Evolutionary conservation across 352 stramenopile genomes (phyloP), one percentile per base, ranked within the genome.

Genomic region (Phytophthora melonis): DNA sequence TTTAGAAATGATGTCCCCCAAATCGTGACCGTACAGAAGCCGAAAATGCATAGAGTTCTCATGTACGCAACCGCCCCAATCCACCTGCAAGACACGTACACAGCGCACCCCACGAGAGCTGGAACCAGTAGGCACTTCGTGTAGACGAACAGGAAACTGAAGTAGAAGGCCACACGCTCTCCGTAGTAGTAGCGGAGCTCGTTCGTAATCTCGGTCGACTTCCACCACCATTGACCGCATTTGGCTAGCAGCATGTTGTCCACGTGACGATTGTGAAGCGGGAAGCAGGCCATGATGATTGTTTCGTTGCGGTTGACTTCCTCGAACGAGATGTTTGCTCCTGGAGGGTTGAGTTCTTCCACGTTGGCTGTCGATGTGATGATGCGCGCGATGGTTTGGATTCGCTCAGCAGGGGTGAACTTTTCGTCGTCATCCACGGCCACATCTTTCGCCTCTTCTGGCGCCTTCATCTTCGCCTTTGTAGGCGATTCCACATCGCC

Each of bases 321-420:
- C 65, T 95, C 89, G 41, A 96, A 83, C 7, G 84, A 89, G 32
- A 96, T 95, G 16, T 82, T 83, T 2, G 89, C 89, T 9, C 86
- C 89, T 3, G 89, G 88, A n/a, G 89, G 89, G 45, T 93, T 94
- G 10, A 96, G 43, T 11, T 94, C 80, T 57, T 91, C 82, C 23
- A 85, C 73, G 58, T 92, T 90, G 1, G 81, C 77, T 1, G 83
- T 93, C 1, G 87, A 94, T 32, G 89, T 93, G 64, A 96, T 92
- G 64, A 96, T 96, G n/a, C 89, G 89, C 5, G 86, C 89, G 45
- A 96, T 96, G 0, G 89, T 94, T 65, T 96, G 89, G 16, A 96
- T 88, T 7, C 89, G 87, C 53, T 96, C 89, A 13, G 89, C 89
- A 5, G 89, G 89, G 8, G 88, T 95, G 60, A 95, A 94, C 70